Evolutionary conservation across 2,329 filamentous ascomycete genomes (phyloP).

Genomic region (Calycina herbarum): DNA sequence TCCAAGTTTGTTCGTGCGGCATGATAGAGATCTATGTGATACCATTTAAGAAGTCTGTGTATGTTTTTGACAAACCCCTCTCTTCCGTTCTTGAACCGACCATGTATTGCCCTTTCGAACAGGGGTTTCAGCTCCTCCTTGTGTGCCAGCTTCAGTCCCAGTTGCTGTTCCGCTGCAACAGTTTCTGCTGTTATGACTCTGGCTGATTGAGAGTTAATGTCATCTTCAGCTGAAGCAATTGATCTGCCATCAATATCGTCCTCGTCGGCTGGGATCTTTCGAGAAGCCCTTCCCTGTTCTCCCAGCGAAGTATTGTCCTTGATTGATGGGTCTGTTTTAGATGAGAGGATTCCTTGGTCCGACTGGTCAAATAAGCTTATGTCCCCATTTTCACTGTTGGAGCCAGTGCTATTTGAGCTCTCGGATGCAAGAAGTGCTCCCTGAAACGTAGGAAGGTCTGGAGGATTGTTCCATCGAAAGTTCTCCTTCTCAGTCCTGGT

Average conservation of each 20-base stretch:
- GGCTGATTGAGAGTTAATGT: neutral
- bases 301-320: too few relatives aligned
- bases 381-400: too few relatives aligned
- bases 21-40: neutral
- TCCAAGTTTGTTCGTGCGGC: neutral
- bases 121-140: neutral
- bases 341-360: too few relatives aligned
- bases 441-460: too few relatives aligned
- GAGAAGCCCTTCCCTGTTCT: too few relatives aligned
- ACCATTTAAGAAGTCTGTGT: neutral
- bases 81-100: neutral
- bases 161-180: neutral
- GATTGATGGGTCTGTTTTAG: too few relatives aligned
- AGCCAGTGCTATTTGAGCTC: too few relatives aligned
- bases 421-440: too few relatives aligned
- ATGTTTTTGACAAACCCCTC: neutral
- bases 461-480: too few relatives aligned
- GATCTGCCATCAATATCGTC: neutral
- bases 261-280: neutral
- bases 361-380: too few relatives aligned
- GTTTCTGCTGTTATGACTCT: neutral
- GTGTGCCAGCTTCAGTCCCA: neutral
- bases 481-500: too few relatives aligned
- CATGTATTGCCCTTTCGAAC: neutral
- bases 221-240: neutral